Percentiles rank a stretch among this genome's conserved stretches.
Evolutionary conservation across 2,329 filamentous ascomycete species (phyloP).

Genomic region (Cladosporium sphaerospermum): DNA sequence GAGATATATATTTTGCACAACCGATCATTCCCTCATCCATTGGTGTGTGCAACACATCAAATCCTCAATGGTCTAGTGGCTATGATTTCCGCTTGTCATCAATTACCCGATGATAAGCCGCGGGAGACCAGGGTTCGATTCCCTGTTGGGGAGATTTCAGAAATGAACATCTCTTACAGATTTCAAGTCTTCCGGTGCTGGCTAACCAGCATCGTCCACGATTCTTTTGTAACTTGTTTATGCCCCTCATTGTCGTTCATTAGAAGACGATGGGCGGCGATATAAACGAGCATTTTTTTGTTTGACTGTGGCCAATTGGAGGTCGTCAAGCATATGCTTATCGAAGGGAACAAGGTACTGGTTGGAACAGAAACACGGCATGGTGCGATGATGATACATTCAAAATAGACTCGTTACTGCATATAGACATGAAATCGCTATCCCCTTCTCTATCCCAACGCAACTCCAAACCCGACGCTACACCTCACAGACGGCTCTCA

Average conservation of each 20-base stretch:
- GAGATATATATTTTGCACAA: too few species aligned
- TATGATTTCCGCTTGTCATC: constrained; percentile 4
- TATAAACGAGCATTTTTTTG: too few species aligned
- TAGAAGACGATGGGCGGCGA: too few species aligned
- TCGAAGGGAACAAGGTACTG: too few species aligned
- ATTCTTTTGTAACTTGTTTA: too few species aligned
- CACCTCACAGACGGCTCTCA: constrained; percentile 67
- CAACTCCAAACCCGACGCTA: neutral
- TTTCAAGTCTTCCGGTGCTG: constrained; percentile 8
- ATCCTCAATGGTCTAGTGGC: neutral
- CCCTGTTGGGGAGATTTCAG: constrained; percentile 10
- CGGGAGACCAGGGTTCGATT: constrained; percentile 12
- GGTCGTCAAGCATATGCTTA: too few species aligned
- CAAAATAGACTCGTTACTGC: neutral
- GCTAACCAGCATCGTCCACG: constrained; percentile 1
- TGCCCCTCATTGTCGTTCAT: too few species aligned
- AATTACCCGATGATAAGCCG: constrained; percentile 4
- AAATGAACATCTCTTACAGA: constrained; percentile 5
- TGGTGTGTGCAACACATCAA: neutral
- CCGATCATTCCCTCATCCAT: too few species aligned
- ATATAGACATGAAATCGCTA: neutral
- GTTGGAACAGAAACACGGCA: too few species aligned
- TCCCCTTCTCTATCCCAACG: neutral
- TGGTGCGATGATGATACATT: neutral
- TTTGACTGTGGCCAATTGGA: too few species aligned